Evolutionary conservation across 192 early-diverging fungal genomes (phyloP).

Genomic region (Entomortierella lignicola): DNA sequence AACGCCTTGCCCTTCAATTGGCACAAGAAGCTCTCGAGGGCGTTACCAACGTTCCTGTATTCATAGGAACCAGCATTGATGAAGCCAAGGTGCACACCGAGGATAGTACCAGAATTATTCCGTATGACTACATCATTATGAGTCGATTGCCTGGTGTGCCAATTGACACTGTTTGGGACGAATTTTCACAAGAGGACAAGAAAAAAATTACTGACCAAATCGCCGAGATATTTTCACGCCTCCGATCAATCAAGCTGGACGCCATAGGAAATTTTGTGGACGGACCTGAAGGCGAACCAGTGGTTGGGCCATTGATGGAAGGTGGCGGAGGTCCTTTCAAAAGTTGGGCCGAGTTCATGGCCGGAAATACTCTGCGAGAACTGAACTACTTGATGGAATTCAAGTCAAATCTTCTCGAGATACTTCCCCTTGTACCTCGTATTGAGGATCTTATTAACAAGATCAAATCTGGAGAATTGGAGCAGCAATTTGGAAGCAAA

Average conservation of each 20-base stretch:
- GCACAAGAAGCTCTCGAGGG: conserved; percentile 13
- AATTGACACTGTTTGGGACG: conserved; percentile 42
- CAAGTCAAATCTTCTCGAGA: conserved; percentile 8
- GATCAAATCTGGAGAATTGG: conserved; percentile 27
- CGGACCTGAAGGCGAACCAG: background rate
- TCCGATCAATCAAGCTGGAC: conserved; percentile 22
- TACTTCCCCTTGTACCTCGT: background rate
- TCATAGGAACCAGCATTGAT: conserved; percentile 41
- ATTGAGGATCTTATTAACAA: conserved; percentile 26
- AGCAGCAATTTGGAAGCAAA: conserved; percentile 13
- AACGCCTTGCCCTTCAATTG: conserved; percentile 19
- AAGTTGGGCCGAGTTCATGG: conserved; percentile 29
- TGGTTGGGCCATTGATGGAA: conserved; percentile 41
- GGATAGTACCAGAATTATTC: conserved; percentile 11
- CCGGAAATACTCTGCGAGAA: conserved; percentile 30
- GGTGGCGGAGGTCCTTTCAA: conserved; percentile 37
- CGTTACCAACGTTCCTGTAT: conserved; percentile 8
- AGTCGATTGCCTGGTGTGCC: conserved; percentile 36
- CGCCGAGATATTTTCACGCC: conserved; percentile 20
- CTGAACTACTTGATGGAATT: background rate
- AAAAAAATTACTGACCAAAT: conserved; percentile 20
- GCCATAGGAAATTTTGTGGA: conserved; percentile 34
- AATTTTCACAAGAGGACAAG: conserved; percentile 16
- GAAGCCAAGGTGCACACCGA: conserved; percentile 34
- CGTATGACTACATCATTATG: conserved; percentile 46